Evolutionary conservation across 2,329 filamentous ascomycete genomes (phyloP).

Genomic region (Calonectria pauciramosa): DNA sequence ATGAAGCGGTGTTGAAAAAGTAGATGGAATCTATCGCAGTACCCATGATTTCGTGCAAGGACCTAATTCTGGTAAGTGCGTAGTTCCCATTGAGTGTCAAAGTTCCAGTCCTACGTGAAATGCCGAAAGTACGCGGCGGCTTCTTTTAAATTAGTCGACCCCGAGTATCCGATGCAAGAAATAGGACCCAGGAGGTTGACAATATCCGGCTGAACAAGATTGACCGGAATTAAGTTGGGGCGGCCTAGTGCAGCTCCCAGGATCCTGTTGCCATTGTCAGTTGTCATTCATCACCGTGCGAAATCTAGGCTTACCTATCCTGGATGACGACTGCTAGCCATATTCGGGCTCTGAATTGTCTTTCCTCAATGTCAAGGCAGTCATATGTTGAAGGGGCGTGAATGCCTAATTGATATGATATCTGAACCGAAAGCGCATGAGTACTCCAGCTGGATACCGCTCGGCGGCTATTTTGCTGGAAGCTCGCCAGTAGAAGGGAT

Average conservation of each 20-base stretch:
- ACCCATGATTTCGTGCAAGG: slow-evolving; percentile 38
- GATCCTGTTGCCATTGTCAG: slow-evolving; percentile 14
- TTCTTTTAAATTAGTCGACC: slow-evolving; percentile 5
- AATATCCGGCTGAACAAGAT: slow-evolving; percentile 29
- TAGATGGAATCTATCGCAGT: slow-evolving; percentile 35
- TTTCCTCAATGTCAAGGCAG: background rate
- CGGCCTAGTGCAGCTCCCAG: slow-evolving; percentile 27
- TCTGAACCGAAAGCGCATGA: slow-evolving; percentile 47
- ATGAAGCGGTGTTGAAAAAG: slow-evolving; percentile 36
- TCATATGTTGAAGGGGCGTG: slow-evolving; percentile 40
- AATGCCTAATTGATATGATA: slow-evolving; percentile 49
- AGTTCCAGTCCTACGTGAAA: slow-evolving; percentile 26
- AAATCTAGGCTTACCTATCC: background rate
- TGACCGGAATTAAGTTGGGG: slow-evolving; percentile 28
- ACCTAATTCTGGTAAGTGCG: slow-evolving; percentile 20
- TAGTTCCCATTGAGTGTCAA: no score
- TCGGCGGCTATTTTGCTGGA: slow-evolving; percentile 49
- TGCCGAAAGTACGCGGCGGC: slow-evolving; percentile 35
- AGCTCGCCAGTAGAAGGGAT: slow-evolving; percentile 46
- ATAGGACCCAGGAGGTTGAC: slow-evolving; percentile 16
- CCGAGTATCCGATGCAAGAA: slow-evolving; percentile 1
- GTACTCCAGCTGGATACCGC: slow-evolving; percentile 48
- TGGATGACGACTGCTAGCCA: slow-evolving; percentile 9
- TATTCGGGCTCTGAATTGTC: background rate
- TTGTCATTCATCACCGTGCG: background rate